Base-by-base conservation (phyloP, 805 yeast species). In the Phaffomyces opuntiae region DNA sequence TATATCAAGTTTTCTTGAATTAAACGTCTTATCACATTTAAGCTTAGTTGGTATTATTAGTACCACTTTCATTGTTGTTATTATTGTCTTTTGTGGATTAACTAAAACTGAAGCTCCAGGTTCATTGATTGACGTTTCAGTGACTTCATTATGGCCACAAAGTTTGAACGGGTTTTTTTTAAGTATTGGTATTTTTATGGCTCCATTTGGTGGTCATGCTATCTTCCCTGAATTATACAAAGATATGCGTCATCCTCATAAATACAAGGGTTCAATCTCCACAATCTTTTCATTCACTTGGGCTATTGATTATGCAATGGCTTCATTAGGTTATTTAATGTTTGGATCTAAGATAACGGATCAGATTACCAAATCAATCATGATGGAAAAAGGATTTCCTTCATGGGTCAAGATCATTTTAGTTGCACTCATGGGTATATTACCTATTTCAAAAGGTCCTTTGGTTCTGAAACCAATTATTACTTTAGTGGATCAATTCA, bases 181-280 rank as follows among this genome's bases (percentile, higher is more conserved):
- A 33, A 74, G 83, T 1, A 67, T 80, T 41, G 87, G 87, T 12
- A 80, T 81, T 43, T 72, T 80, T 49, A 72, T 81, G 72, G 83
- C 90, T 5, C 90, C 91, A 1, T 86, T 85, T 70, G 89, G 93
- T 7, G 91, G 93, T 0, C 93, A 86, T 64, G 87, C 93, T 6
- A 77, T 86, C 25, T 86, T 85, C 56, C 93, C 93, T 3, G 85
- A 85, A 53, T 69, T 85, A 44, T 81, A 79, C 59, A 72, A 80
- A 33, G 95, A 85, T 61, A 81, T 85, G 84, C 71, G 85, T 44
- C 83, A 79, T 52, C 90, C 91, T 4, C 52, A 66, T 26, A 80
- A 82, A 55, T 85, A 77, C 59, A 53, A 60, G n/a, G 58, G 60
- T 21, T 72, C 82, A 47, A 68, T 82, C 43, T 69, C 73, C 35